phyloP scores from a whole-genome alignment of 2,329 filamentous ascomycete species.

The Xylariaceae sp. region DNA sequence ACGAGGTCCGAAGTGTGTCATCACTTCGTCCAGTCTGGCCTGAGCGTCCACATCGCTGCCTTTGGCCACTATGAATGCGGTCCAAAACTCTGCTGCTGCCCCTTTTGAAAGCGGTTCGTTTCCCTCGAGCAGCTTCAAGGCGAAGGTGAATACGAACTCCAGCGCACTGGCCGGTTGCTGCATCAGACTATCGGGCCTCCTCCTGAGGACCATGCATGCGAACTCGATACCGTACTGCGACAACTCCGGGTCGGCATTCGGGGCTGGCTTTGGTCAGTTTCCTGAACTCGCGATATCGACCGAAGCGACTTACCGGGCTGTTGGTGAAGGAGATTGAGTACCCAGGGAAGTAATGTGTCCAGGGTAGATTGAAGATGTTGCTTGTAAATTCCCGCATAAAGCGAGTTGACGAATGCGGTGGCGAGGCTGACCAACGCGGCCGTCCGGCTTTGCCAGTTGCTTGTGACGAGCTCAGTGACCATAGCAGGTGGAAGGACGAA shows the following conservation, averaged over 20 bases:
- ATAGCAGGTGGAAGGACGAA: constrained; percentile 67
- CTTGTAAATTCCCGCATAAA: constrained; percentile 40
- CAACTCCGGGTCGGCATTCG: constrained; percentile 63
- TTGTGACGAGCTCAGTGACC: constrained; percentile 61
- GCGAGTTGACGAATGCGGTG: constrained; percentile 61
- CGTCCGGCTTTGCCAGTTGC: constrained; percentile 55
- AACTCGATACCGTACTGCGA: constrained; percentile 71
- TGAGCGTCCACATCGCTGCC: constrained; percentile 39
- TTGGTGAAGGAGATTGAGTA: constrained; percentile 55
- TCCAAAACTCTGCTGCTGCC: constrained; percentile 69
- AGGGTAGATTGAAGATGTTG: constrained; percentile 44
- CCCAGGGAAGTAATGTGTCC: constrained; percentile 53
- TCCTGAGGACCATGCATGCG: constrained; percentile 56
- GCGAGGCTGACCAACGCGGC: constrained; percentile 66
- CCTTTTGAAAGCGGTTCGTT: constrained; percentile 71
- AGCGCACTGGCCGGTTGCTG: constrained; percentile 51
- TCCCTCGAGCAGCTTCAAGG: constrained; percentile 62
- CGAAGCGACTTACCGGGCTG: constrained; percentile 45
- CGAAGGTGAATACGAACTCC: constrained; percentile 66
- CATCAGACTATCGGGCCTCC: constrained; percentile 57
- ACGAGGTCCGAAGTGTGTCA: constrained; percentile 55
- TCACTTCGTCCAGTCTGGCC: constrained; percentile 42
- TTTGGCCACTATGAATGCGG: constrained; percentile 47
- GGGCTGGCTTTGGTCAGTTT: constrained; percentile 33
- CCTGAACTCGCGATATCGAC: not conserved